Evolutionary conservation across 1,139 yeast genomes (phyloP), one percentile per base, ranked within the genome.

Genomic region (Protomyces arabidopsidicola): DNA sequence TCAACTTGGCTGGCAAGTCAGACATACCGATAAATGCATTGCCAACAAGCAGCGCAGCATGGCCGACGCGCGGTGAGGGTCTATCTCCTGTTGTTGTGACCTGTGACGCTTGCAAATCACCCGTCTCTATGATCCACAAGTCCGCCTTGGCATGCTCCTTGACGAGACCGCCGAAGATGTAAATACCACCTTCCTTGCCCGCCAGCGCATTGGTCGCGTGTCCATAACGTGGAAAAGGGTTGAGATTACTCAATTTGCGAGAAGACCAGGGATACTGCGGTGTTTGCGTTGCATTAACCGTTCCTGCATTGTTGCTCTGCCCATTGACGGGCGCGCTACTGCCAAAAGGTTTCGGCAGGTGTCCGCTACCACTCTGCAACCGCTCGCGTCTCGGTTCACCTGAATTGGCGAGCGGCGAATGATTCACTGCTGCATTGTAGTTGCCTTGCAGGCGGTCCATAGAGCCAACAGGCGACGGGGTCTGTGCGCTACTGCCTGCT

Each of bases 61-160:
- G 99, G 1, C 98, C 98, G 4, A 93, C 97, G 70, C 98, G 84
- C 35, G 98, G 97, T 20, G 96, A 93, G 1, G 97, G 97, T 34
- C 90, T 84, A 24, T 84, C 81, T 60, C 85, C 88, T 42, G 82
- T 79, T 50, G 84, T 80, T 66, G 86, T 93, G 39, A 93, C 82
- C 63, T 84, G 83, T 65, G 82, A 81, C 2, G 95, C 87, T 24
- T 52, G 55, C 20, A 42, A 12, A 18, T 61, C 72, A 35, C 63
- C 64, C 75, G 75, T 12, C 78, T 78, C 81, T 54, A 79, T 71
- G 20, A 81, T 79, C 98, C 98, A 93, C 68, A 96, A 84, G 73
- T 95, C 98, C 42, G 97, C 97, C 76, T 88, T 90, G 1, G 91
- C 97, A 27, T 91, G 85, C 61, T 91, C 90, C 64, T 91, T 97